Conservation (phyloP, 495 filamentous ascomycete genomes). For the Xylaria flabelliformis region DNA sequence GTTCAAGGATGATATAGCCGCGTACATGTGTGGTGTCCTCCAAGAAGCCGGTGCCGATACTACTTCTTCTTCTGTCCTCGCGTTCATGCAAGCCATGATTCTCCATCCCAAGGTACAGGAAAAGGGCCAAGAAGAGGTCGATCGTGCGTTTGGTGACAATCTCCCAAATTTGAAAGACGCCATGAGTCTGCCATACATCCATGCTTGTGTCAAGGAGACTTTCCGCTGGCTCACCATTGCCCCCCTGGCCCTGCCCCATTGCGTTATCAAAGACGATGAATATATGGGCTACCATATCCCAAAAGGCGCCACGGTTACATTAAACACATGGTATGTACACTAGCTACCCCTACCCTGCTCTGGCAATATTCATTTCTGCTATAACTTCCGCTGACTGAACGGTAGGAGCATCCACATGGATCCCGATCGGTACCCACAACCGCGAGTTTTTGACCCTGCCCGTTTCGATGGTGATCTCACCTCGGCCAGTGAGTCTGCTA, state of each 20-base stretch:
- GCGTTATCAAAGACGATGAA: slow-evolving; percentile 51
- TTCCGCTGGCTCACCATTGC: slow-evolving; percentile 62
- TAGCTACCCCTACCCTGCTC: not conserved
- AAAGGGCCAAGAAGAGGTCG: slow-evolving; percentile 1
- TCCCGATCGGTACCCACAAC: not conserved
- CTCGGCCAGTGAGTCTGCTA: not conserved
- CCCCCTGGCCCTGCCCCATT: slow-evolving; percentile 59
- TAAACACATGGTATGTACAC: slow-evolving; percentile 37
- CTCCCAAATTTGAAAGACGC: slow-evolving; percentile 55
- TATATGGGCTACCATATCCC: slow-evolving; percentile 46
- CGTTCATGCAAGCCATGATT: slow-evolving; percentile 13
- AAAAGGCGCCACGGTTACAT: slow-evolving; percentile 40
- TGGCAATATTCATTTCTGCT: not conserved
- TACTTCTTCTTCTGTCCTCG: not conserved
- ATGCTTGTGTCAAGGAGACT: slow-evolving; percentile 54
- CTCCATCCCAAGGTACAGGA: not conserved
- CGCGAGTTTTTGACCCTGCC: not conserved
- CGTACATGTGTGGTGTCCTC: not conserved
- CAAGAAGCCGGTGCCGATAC: not conserved
- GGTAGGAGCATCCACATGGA: slow-evolving; percentile 14
- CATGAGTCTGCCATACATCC: slow-evolving; percentile 53
- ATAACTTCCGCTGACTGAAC: not conserved
- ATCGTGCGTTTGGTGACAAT: slow-evolving; percentile 36
- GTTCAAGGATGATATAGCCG: not conserved
- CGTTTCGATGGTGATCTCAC: not conserved